Conservation (phyloP, 306 rosid species). For the Lagenaria siceraria region DNA sequence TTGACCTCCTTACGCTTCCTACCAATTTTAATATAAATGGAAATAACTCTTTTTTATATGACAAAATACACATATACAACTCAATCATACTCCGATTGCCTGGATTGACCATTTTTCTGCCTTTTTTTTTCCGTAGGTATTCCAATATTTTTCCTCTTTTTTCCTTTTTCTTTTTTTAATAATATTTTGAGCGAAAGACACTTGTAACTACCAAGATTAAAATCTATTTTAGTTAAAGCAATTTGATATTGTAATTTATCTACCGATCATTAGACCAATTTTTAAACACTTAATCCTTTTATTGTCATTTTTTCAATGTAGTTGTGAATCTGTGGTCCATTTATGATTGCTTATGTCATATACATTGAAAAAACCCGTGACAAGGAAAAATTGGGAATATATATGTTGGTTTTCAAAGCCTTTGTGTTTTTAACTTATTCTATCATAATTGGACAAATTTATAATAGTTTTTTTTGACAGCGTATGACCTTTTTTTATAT, state of each 20-base stretch:
- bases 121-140: too few species aligned
- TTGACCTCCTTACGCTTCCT: neutral
- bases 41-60: neutral
- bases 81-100: neutral
- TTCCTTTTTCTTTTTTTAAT: neutral
- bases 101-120: too few species aligned
- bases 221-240: neutral
- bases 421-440: neutral
- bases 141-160: neutral
- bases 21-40: neutral
- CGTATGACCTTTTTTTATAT: too few species aligned
- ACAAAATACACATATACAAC: neutral
- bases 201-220: neutral
- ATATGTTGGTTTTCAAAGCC: neutral
- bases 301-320: neutral
- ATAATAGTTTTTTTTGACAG: too few species aligned
- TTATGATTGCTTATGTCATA: neutral
- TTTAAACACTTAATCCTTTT: neutral
- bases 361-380: neutral
- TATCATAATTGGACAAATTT: neutral
- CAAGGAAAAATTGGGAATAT: neutral
- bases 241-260: neutral
- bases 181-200: neutral
- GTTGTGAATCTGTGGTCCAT: neutral
- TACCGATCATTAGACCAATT: neutral